Evolutionary conservation across 768 basidiomycete species (phyloP).

Genomic region (Hygrophorus pudorinus): DNA sequence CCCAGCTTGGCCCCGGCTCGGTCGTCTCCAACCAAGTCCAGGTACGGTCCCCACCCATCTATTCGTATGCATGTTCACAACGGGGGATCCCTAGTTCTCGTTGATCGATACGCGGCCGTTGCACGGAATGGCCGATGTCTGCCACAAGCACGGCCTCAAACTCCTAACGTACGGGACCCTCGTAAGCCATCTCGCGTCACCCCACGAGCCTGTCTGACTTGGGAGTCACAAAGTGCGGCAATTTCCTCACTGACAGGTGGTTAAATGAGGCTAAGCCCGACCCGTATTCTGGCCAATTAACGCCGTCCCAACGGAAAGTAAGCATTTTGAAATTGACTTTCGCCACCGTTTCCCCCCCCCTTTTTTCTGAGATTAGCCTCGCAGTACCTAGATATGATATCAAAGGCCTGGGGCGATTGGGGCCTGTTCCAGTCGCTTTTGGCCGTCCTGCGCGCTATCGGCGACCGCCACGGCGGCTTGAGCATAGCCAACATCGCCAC

Average conservation of each 20-base stretch:
- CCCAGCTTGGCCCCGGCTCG: conserved; percentile 54
- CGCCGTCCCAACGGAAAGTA: conserved; percentile 79
- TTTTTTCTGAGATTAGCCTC: neutral
- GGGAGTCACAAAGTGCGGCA: conserved; percentile 77
- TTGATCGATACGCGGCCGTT: conserved; percentile 71
- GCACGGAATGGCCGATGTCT: conserved; percentile 70
- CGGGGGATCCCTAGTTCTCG: conserved; percentile 47
- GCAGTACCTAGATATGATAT: conserved; percentile 81
- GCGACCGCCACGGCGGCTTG: conserved; percentile 50
- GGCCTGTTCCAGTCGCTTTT: conserved; percentile 62
- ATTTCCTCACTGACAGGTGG: conserved; percentile 74
- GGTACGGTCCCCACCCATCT: conserved; percentile 27
- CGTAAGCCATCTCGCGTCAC: conserved; percentile 35
- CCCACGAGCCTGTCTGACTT: too few species aligned
- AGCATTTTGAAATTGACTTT: conserved; percentile 4
- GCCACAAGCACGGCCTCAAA: conserved; percentile 61
- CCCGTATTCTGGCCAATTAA: conserved; percentile 54
- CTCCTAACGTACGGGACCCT: conserved; percentile 76
- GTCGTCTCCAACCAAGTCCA: conserved; percentile 81
- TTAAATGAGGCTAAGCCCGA: conserved; percentile 59
- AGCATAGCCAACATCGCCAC: conserved; percentile 75
- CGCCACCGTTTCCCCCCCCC: conserved; percentile 4
- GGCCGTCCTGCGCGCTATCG: conserved; percentile 47
- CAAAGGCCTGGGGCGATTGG: conserved; percentile 75
- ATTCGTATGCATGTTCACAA: neutral